Evolutionary conservation across 129 eudicot genomes (phyloP).

Genomic region (Lactuca sativa): DNA sequence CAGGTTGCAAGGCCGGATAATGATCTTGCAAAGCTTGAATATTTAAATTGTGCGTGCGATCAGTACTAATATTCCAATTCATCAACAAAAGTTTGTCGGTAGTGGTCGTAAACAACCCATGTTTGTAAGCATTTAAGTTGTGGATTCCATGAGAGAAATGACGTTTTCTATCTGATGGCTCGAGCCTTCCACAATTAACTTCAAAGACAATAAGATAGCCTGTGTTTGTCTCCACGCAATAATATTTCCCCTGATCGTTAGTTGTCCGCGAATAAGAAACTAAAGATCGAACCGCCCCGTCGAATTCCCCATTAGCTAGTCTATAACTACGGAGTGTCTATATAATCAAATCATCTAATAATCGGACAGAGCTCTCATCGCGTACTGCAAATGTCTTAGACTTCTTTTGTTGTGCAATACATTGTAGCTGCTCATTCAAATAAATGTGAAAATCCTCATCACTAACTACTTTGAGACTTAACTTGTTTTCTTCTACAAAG

Average conservation of each 20-base stretch:
- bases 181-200: constrained; percentile 63
- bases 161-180: constrained; percentile 33
- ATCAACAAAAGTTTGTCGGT: constrained; percentile 63
- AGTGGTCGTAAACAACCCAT: constrained; percentile 61
- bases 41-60: constrained; percentile 47
- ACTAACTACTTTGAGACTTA: constrained; percentile 60
- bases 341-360: constrained; percentile 64
- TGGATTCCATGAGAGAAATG: constrained; percentile 21
- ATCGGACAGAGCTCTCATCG: constrained; percentile 51
- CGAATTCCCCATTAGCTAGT: constrained; percentile 59
- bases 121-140: constrained; percentile 62
- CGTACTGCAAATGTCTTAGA: constrained; percentile 59
- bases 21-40: constrained; percentile 56
- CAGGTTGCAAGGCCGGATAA: constrained; percentile 53
- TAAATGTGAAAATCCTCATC: constrained; percentile 70
- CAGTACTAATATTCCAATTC: constrained; percentile 48
- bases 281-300: constrained; percentile 48
- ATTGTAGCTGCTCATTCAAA: constrained; percentile 66
- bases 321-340: constrained; percentile 54
- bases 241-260: constrained; percentile 56
- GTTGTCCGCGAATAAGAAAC: constrained; percentile 71
- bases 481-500: constrained; percentile 58
- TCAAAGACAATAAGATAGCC: constrained; percentile 55
- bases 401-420: constrained; percentile 70
- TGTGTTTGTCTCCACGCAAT: constrained; percentile 72